Evolutionary conservation across 257 asterid genomes (phyloP).

Genomic region (Solanum chaucha): DNA sequence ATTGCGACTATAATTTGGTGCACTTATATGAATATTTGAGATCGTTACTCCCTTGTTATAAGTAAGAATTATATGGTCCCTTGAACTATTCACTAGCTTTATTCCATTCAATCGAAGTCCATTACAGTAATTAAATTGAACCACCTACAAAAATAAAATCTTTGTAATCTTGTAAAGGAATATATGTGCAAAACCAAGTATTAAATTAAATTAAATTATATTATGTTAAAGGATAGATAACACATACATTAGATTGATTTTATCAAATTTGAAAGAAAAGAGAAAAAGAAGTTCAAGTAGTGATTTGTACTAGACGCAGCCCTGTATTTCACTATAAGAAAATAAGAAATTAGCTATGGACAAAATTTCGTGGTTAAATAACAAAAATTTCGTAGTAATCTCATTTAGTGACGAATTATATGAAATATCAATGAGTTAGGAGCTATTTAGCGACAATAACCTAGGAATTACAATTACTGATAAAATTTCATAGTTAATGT

Average conservation of each 20-base stretch:
- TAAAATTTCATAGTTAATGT: neutral
- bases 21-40: conserved; percentile 1
- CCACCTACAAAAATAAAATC: neutral
- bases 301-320: too few relatives aligned
- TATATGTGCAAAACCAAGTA: neutral
- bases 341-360: neutral
- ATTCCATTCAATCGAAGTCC: conserved; percentile 3
- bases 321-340: neutral
- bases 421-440: neutral
- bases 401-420: neutral
- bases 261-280: neutral
- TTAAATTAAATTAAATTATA: neutral
- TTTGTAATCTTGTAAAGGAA: neutral
- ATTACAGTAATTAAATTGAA: conserved; percentile 1
- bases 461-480: neutral
- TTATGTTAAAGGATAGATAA: neutral
- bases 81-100: conserved; percentile 3
- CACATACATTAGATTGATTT: neutral
- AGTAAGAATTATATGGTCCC: neutral
- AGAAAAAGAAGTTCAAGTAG: too few relatives aligned
- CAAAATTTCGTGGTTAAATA: neutral
- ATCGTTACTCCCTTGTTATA: neutral
- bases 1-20: conserved; percentile 9
- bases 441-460: neutral
- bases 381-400: neutral